These are phyloP conservation scores for Leccinum fallax DNA, from an alignment of 1,284 basidiomycete species.

Conservation along the genomic window DNA sequence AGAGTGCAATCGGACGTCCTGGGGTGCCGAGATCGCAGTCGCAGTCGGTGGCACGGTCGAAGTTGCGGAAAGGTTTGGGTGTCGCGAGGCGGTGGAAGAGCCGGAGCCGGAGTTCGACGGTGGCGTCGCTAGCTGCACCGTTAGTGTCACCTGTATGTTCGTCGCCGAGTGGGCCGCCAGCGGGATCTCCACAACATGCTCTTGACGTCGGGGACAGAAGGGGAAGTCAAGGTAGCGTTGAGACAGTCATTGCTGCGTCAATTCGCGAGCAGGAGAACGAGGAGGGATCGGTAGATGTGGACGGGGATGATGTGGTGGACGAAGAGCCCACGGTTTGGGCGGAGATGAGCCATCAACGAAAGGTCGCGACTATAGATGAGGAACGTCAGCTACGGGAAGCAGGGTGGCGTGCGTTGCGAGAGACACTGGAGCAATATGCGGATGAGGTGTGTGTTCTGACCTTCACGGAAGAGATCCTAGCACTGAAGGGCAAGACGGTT, in stretches of 20 bases:
- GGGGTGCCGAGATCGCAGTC: slow-evolving; percentile 7
- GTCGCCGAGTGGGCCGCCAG: slow-evolving; percentile 2
- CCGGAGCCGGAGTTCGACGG: slow-evolving; percentile 61
- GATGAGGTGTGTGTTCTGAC: slow-evolving; percentile 50
- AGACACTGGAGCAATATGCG: slow-evolving; percentile 60
- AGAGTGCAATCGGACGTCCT: slow-evolving; percentile 4
- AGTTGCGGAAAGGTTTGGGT: slow-evolving; percentile 22
- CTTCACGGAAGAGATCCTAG: background rate
- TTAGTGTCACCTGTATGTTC: slow-evolving; percentile 20
- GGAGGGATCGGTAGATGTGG: slow-evolving; percentile 8
- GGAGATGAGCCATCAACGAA: slow-evolving; percentile 38
- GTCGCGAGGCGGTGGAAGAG: slow-evolving; percentile 22
- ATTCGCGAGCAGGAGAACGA: slow-evolving; percentile 38
- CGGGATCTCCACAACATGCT: background rate
- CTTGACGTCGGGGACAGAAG: slow-evolving; percentile 34
- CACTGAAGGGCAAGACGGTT: slow-evolving; percentile 1
- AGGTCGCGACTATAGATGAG: slow-evolving; percentile 49
- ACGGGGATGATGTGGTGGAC: slow-evolving; percentile 5
- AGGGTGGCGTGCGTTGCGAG: slow-evolving; percentile 58
- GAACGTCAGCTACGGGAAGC: slow-evolving; percentile 54
- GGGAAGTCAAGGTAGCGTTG: slow-evolving; percentile 65
- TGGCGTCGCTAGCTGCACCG: slow-evolving; percentile 46
- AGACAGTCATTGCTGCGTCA: slow-evolving; percentile 59
- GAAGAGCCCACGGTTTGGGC: slow-evolving; percentile 23
- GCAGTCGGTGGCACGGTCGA: slow-evolving; percentile 15